Evolutionary conservation across 148 eudicot species (phyloP).

Genomic region (Amaranthus hypochondriacus): DNA sequence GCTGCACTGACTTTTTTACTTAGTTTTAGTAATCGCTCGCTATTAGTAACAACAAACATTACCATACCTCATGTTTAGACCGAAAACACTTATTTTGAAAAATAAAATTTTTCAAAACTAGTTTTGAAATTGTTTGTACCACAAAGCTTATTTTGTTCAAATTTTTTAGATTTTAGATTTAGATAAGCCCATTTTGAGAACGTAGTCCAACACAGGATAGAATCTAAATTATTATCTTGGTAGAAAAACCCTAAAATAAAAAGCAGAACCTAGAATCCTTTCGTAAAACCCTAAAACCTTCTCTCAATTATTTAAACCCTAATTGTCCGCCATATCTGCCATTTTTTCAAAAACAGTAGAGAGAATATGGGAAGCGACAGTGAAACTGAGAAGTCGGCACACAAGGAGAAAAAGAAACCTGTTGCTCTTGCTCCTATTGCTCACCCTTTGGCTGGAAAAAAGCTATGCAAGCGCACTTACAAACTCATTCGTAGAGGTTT

Average conservation of each 20-base stretch:
- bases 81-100: no score
- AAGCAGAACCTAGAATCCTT: neutral
- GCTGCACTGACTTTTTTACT: no score
- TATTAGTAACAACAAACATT: no score
- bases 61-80: no score
- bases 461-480: constrained; percentile 75
- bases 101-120: no score
- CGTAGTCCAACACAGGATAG: no score
- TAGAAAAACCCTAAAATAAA: neutral
- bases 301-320: neutral
- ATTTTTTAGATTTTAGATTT: no score
- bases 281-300: constrained; percentile 6
- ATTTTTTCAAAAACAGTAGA: neutral
- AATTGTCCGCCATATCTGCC: neutral
- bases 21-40: no score
- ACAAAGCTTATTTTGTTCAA: no score
- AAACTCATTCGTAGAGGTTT: constrained; percentile 84
- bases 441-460: constrained; percentile 92
- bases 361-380: constrained; percentile 62
- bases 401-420: constrained; percentile 63
- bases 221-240: no score
- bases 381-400: constrained; percentile 58
- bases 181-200: no score
- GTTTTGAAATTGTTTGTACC: no score
- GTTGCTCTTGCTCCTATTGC: constrained; percentile 74